A percentile compares a stretch with the other conserved stretches of the same genome.
phyloP scores from a whole-genome alignment of 2,329 filamentous ascomycete genomes.

The Hypoxylon sp. region DNA sequence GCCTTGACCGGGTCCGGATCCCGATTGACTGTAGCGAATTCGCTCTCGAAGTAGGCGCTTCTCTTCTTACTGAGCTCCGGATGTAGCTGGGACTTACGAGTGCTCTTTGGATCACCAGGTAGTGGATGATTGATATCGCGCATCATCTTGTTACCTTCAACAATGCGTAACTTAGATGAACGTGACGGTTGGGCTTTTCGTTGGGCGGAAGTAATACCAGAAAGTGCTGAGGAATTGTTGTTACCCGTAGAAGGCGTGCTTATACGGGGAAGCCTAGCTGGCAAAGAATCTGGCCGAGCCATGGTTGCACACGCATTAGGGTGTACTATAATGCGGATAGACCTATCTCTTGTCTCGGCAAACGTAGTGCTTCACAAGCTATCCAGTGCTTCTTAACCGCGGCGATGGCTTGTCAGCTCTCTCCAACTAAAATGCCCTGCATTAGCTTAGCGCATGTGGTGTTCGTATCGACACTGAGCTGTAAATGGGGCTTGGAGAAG shows the following conservation, averaged over 20 bases:
- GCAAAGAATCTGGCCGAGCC: conserved; percentile 45
- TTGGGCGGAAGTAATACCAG: conserved; percentile 53
- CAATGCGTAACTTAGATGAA: conserved; percentile 51
- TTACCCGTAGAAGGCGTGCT: conserved; percentile 28
- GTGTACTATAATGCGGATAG: conserved; percentile 23
- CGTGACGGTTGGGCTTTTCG: conserved; percentile 50
- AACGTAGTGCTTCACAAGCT: conserved; percentile 20
- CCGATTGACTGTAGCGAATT: conserved; percentile 57
- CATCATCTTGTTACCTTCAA: conserved; percentile 57
- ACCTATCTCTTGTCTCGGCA: conserved; percentile 26
- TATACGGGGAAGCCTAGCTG: conserved; percentile 39
- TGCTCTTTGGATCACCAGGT: conserved; percentile 57
- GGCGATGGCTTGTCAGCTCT: conserved; percentile 35
- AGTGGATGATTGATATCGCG: conserved; percentile 58
- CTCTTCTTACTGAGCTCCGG: conserved; percentile 56
- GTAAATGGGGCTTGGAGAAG: conserved; percentile 29
- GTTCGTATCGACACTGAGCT: conserved; percentile 37
- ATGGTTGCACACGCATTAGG: conserved; percentile 35
- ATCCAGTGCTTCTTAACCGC: conserved; percentile 21
- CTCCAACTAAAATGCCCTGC: conserved; percentile 26
- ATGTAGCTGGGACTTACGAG: conserved; percentile 53
- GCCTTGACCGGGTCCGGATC: conserved; percentile 58
- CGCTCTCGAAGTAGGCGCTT: conserved; percentile 64
- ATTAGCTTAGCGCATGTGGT: conserved; percentile 35
- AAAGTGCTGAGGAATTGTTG: conserved; percentile 23